Conservation (phyloP, 129 eudicot genomes). For the Helichrysum umbraculigerum region DNA sequence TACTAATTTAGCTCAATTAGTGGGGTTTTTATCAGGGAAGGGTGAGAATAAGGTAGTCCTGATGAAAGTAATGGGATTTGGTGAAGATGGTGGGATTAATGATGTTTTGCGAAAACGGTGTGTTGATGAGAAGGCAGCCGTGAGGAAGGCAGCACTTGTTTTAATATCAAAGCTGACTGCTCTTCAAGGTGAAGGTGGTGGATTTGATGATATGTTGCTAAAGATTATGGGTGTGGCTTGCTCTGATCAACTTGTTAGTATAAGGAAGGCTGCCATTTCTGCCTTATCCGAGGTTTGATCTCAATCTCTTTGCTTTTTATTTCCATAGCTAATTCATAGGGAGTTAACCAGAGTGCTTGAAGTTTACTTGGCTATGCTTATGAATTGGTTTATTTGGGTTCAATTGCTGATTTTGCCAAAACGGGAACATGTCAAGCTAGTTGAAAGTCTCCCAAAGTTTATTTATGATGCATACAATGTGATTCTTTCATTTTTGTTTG, state of each 20-base stretch:
- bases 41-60: conserved; percentile 39
- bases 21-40: conserved; percentile 47
- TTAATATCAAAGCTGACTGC: conserved; percentile 64
- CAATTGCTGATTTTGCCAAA: too few species aligned
- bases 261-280: conserved; percentile 87
- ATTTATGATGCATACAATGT: neutral
- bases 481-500: neutral
- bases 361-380: neutral
- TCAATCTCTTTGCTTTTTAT: neutral
- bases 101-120: conserved; percentile 64
- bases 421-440: too few species aligned
- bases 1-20: conserved; percentile 78
- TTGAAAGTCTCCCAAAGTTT: neutral
- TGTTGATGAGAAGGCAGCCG: conserved; percentile 93
- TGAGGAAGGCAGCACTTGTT: conserved; percentile 87
- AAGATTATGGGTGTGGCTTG: conserved; percentile 88
- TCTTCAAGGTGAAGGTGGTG: conserved; percentile 55
- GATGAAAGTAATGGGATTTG: conserved; percentile 62
- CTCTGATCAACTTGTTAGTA: conserved; percentile 97
- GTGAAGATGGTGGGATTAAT: conserved; percentile 48
- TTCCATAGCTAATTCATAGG: neutral
- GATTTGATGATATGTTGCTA: conserved; percentile 67
- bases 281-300: conserved; percentile 84
- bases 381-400: neutral
- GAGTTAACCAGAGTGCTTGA: neutral